These are phyloP conservation scores for Nevesoporus exiguus DNA, from an alignment of 768 basidiomycete species.

Conservation along the genomic window DNA sequence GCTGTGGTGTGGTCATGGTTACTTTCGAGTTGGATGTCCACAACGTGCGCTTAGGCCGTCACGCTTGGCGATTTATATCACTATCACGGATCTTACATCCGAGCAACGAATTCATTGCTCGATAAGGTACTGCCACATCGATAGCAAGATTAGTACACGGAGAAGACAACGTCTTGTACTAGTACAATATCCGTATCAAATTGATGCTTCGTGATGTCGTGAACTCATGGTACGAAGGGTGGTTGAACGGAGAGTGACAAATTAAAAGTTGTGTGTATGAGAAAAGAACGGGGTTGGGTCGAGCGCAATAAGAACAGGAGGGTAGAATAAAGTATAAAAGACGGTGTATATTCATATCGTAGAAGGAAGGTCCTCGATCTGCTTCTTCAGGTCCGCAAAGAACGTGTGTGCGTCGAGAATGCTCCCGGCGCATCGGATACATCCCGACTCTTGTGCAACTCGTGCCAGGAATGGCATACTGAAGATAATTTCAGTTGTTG, in stretches of 20 bases:
- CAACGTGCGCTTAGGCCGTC: neutral
- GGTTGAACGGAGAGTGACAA: neutral
- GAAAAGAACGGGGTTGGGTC: neutral
- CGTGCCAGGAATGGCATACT: constrained; percentile 54
- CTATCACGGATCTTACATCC: constrained; percentile 18
- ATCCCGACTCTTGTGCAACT: constrained; percentile 49
- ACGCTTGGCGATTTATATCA: neutral
- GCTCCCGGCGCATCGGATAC: constrained; percentile 63
- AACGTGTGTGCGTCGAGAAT: constrained; percentile 60
- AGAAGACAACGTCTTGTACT: no score
- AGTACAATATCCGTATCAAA: no score
- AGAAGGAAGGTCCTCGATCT: constrained; percentile 51
- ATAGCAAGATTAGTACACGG: no score
- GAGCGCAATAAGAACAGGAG: neutral
- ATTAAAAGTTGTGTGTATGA: neutral
- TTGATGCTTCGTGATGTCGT: no score
- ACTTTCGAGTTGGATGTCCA: constrained; percentile 13
- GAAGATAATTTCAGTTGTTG: constrained; percentile 60
- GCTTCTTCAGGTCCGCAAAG: constrained; percentile 49
- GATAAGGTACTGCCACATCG: constrained; percentile 1
- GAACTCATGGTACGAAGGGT: neutral
- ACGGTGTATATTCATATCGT: constrained; percentile 34
- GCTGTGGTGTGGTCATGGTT: constrained; percentile 64
- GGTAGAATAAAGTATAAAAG: neutral
- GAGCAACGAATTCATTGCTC: neutral